Base-by-base conservation (phyloP, 495 filamentous ascomycete species). In the Xylaria castorea region DNA sequence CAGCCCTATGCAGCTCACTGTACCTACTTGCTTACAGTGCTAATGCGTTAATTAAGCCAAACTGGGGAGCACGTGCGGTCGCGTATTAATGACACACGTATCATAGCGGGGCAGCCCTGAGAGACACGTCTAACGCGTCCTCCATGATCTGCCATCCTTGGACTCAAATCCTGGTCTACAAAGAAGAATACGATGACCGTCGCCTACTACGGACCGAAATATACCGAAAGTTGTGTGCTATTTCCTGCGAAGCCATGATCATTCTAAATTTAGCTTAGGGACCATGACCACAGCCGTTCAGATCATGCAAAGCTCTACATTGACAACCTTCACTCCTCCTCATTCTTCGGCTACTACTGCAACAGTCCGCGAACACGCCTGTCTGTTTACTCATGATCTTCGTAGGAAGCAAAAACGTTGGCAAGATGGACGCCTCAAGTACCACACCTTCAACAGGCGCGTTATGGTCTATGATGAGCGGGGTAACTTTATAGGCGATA, bases 401-500 rank as follows among this genome's bases (percentile, higher is more conserved):
- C 89, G 91, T 11, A 88, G 92, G 64, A 98, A 98, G 81, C 89
- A 92, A 66, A 98, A 98, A 81, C 84, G 92, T 60, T 98, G 94
- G 94, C 93, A 95, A 75, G 95, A 98, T 91, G 95, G 95, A 53
- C 89, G 90, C 58, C 87, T 97, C 40, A 89, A 91, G 66, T 97
- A 90, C 77, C 94, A 98, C 79, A 92, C 92, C 2, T 97, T 97
- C 86, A 98, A 98, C 82, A 93, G 91, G 74, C 90, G 94, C 5
- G 84, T 94, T 50, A 97, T 98, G 94, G 92, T 96, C 27, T 95
- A 95, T 75, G 94, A 98, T 78, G 89, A 90, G 20, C 83, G 85
- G 22, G 88, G 93, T 0, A 93, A 96, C 80, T 93, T 91, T 73
- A 85, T 97, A 36, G 95, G 94, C 11, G 95, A 98, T 76, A 89